Percentiles rank a stretch among this genome's conserved stretches.
phyloP scores from a whole-genome alignment of 805 yeast species.

The Wickerhamiella nectarea region DNA sequence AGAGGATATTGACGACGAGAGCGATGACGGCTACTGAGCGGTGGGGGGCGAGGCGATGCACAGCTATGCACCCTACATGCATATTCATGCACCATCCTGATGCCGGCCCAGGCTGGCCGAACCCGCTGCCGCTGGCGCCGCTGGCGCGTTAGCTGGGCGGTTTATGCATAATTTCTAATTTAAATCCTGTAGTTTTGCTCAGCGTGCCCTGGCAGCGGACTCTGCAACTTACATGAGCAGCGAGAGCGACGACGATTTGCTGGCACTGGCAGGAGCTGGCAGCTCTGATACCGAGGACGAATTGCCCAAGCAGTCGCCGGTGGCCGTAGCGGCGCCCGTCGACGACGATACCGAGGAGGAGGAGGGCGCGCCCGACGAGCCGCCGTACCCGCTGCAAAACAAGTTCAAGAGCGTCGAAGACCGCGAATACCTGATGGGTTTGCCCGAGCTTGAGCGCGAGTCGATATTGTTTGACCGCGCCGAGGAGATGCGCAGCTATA shows the following conservation, averaged over 20 bases:
- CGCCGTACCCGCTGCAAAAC: constrained; percentile 90
- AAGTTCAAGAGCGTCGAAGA: constrained; percentile 77
- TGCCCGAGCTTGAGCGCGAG: constrained; percentile 92
- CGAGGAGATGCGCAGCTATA: constrained; percentile 78
- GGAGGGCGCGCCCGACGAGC: constrained; percentile 26
- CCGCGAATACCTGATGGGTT: constrained; percentile 36
- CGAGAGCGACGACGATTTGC: constrained; percentile 75
- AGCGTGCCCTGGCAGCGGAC: too few species aligned
- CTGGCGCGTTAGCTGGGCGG: too few species aligned
- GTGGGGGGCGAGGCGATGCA: too few species aligned
- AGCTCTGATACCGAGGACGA: constrained; percentile 32
- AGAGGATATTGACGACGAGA: too few species aligned
- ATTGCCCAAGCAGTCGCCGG: constrained; percentile 5
- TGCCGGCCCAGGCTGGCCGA: too few species aligned
- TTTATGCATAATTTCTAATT: too few species aligned
- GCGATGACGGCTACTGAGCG: too few species aligned
- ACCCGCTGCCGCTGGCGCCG: too few species aligned
- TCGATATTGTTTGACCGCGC: constrained; percentile 81
- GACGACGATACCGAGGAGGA: constrained; percentile 26
- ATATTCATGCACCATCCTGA: too few species aligned
- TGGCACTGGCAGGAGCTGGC: constrained; percentile 82
- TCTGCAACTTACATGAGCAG: constrained; percentile 21
- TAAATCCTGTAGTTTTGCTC: too few species aligned
- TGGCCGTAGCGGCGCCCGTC: constrained; percentile 14
- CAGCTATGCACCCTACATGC: too few species aligned